Evolutionary conservation across 2,329 filamentous ascomycete species (phyloP).

Genomic region (Ophiocordyceps camponoti-saundersi): DNA sequence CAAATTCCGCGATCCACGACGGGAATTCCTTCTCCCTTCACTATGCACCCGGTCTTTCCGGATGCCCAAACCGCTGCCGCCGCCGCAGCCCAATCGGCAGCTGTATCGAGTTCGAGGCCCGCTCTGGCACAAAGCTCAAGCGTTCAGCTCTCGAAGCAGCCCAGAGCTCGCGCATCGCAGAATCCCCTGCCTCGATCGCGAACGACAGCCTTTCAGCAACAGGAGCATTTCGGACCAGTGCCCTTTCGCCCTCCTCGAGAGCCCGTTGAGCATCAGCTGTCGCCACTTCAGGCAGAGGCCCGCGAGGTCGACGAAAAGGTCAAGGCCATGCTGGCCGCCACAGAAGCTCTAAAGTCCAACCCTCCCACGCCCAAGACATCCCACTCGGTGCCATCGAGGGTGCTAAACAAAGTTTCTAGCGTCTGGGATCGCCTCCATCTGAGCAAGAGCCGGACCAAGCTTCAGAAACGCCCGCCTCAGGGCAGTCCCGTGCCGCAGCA

Average conservation of each 20-base stretch:
- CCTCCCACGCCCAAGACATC: conserved; percentile 9
- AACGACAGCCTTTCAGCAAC: background rate
- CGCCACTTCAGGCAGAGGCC: conserved; percentile 1
- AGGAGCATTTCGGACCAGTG: background rate
- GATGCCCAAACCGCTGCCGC: background rate
- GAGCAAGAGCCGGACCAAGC: conserved; percentile 6
- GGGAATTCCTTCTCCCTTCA: conserved; percentile 1
- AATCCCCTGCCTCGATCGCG: background rate
- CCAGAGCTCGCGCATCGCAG: background rate
- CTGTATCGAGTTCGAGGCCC: background rate
- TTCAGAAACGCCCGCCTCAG: conserved; percentile 1
- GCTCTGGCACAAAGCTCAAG: background rate
- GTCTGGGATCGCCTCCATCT: conserved; percentile 15
- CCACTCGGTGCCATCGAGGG: conserved; percentile 12
- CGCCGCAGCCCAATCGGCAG: background rate
- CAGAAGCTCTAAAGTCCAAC: conserved; percentile 9
- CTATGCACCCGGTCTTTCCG: conserved; percentile 3
- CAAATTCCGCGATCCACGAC: background rate
- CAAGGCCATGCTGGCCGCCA: conserved; percentile 18
- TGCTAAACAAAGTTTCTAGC: conserved; percentile 16
- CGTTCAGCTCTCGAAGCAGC: background rate
- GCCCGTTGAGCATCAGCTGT: background rate
- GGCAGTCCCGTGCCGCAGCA: background rate
- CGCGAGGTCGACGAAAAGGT: conserved; percentile 17
- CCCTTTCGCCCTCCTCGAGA: background rate